Evolutionary conservation across 108 stramenopile genomes (phyloP).

Genomic region (Fragilaria crotonensis): DNA sequence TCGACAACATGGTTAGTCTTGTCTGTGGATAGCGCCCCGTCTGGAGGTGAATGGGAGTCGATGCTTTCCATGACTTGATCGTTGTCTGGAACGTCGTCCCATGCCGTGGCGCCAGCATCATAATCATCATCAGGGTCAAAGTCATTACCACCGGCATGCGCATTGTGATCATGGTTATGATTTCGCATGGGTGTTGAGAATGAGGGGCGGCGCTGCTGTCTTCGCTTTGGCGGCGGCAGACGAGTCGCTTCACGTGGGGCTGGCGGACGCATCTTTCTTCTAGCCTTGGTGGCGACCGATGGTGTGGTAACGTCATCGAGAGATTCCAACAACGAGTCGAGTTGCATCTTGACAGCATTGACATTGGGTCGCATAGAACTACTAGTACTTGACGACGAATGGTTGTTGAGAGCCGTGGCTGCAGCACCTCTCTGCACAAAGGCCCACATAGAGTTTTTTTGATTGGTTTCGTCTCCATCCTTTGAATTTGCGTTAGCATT

Average conservation of each 20-base stretch:
- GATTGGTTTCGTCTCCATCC: conserved; percentile 1
- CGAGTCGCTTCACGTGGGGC: conserved; percentile 1
- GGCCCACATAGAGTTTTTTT: conserved; percentile 58
- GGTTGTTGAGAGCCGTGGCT: no score
- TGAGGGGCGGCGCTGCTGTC: background rate
- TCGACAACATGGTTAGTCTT: background rate
- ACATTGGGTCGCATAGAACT: background rate
- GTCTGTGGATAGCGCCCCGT: background rate
- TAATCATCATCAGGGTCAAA: conserved; percentile 26
- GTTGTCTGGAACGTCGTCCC: no score
- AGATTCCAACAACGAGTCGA: conserved; percentile 50
- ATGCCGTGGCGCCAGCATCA: conserved; percentile 16
- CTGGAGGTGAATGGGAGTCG: background rate
- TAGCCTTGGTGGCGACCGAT: background rate
- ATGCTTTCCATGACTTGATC: background rate
- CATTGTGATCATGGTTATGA: conserved; percentile 5
- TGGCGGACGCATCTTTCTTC: conserved; percentile 1
- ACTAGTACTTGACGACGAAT: no score
- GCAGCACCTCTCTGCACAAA: conserved; percentile 57
- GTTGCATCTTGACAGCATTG: background rate
- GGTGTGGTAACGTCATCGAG: conserved; percentile 32
- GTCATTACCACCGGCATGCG: conserved; percentile 6
- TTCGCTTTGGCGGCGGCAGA: background rate
- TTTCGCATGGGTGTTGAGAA: background rate
- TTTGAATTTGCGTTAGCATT: conserved; percentile 3